Evolutionary conservation across 2,329 filamentous ascomycete species (phyloP).

Genomic region (Aspergillus candidus): DNA sequence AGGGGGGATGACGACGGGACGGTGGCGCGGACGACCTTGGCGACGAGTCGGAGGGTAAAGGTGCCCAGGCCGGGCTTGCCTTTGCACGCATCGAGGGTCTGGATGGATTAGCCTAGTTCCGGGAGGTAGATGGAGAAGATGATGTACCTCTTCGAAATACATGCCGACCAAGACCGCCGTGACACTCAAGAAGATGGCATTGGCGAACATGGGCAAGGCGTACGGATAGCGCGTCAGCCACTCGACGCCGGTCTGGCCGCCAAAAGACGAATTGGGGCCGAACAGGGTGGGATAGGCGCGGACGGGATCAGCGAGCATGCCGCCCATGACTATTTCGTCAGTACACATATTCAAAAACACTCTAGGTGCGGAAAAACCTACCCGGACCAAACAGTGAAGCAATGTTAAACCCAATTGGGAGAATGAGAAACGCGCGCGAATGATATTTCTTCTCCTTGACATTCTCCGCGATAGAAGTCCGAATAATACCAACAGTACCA

Average conservation of each 20-base stretch:
- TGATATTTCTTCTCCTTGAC: constrained; percentile 62
- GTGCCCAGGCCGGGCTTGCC: constrained; percentile 43
- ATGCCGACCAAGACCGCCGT: constrained; percentile 54
- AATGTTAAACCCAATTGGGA: constrained; percentile 63
- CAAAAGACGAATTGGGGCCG: constrained; percentile 52
- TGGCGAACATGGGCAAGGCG: constrained; percentile 62
- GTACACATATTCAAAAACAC: constrained; percentile 31
- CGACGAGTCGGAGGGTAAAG: constrained; percentile 24
- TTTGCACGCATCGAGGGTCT: constrained; percentile 46
- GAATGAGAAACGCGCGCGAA: constrained; percentile 51
- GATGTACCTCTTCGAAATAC: constrained; percentile 55
- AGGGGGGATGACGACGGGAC: constrained; percentile 27
- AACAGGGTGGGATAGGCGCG: constrained; percentile 59
- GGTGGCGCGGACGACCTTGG: constrained; percentile 20
- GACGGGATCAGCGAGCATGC: constrained; percentile 61
- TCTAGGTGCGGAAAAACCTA: constrained; percentile 19
- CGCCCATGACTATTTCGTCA: constrained; percentile 50
- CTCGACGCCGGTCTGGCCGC: constrained; percentile 49
- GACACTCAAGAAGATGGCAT: constrained; percentile 52
- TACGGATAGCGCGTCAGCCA: constrained; percentile 62
- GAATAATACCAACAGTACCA: constrained; percentile 66
- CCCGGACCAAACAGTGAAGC: constrained; percentile 49
- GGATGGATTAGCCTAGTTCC: constrained; percentile 5
- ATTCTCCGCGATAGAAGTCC: constrained; percentile 66
- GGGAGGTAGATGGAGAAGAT: not conserved